Base-by-base conservation (phyloP, 2,329 filamentous ascomycete species). In the Apiospora kogelbergensis region DNA sequence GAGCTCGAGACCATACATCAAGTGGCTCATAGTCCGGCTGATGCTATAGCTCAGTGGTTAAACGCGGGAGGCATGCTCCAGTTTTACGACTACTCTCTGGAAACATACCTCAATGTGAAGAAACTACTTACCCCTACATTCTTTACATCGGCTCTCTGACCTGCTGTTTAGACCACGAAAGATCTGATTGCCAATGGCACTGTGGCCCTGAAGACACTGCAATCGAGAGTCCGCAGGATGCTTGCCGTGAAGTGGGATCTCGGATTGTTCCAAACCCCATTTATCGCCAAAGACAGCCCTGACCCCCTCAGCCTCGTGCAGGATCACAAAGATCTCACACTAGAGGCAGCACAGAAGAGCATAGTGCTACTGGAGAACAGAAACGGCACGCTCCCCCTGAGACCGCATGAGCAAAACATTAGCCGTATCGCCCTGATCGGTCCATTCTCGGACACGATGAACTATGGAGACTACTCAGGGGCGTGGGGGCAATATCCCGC, bases 51-150 rank as follows among this genome's bases (percentile, higher is more conserved):
- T 2, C 82, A 84, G 63, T 84, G 81, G 81, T 81, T 81, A 67
- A 81, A 82, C 67, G 81, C 80, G 3, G 82, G 82, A 42, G 80
- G 81, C 0, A 84, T 84, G 81, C 73, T 83, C 2, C 82, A 83
- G 66, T 84, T 80, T 68, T 84, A 84, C 63, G 81, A 84, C 69
- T 83, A 81, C 69, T 77, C 81, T 2, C 69, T 84, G 17, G 78
- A 80, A 13, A 73, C 75, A 9, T 81, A 80, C 53, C 73, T 83
- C 33, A 79, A 81, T 60, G 76, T 78, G 33, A 69, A 24, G 4
- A 15, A 10, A 6, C 66, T 37, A 2, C 4, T 11, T 41, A 15
- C 33, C 11, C 20, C 13, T 24, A 9, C 1, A 24, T 13, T 11
- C 46, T 2, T 1, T 15, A 3, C 33, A 26, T 5, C 3, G 7